Evolutionary conservation across 2,329 filamentous ascomycete species (phyloP), one percentile per base, ranked within the genome.

Genomic region (Claviceps monticola): DNA sequence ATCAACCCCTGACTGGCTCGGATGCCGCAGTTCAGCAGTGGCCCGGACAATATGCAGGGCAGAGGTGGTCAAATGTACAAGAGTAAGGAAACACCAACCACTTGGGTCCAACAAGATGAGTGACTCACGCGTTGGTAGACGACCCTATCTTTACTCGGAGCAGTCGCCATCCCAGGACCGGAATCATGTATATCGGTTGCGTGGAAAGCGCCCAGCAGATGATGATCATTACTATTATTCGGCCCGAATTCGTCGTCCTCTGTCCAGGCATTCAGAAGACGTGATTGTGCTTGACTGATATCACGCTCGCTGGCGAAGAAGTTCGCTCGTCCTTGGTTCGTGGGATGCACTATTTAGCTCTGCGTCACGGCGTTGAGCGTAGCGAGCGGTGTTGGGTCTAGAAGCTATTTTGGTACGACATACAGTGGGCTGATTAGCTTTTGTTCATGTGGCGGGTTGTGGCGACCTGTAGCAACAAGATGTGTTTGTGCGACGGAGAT

Each of bases 221-320:
- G 45, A 53, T 51, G 52, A 49, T 26, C 46, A 51, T 26, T 51
- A 51, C 44, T 43, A 53, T 19, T 29, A 46, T 46, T n/a, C 14
- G 21, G 17, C 23, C 21, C 49, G 49, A 17, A 38, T 37, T 8
- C 46, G 45, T 34, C 52, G 52, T 38, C 16, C 51, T 19, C 59
- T 58, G 49, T 55, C 56, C 14, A 58, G 55, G 26, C 57, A 54
- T 48, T 56, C 56, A 11, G 63, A 62, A 34, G 55, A 65, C 39
- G 57, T 66, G 41, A 63, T 66, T 54, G 61, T 66, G 41, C 60
- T 66, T 41, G 64, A 66, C 43, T 66, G 50, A 64, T 39, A 39
- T 36, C 36, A n/a, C 34, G 29, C 51, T 50, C 34, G 29, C 52
- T 50, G 29, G 34, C 49, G 4, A 43, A 39, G 29, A 11, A 48